phyloP scores from a whole-genome alignment of 352 stramenopile genomes.

The Globisporangium perplexum region DNA sequence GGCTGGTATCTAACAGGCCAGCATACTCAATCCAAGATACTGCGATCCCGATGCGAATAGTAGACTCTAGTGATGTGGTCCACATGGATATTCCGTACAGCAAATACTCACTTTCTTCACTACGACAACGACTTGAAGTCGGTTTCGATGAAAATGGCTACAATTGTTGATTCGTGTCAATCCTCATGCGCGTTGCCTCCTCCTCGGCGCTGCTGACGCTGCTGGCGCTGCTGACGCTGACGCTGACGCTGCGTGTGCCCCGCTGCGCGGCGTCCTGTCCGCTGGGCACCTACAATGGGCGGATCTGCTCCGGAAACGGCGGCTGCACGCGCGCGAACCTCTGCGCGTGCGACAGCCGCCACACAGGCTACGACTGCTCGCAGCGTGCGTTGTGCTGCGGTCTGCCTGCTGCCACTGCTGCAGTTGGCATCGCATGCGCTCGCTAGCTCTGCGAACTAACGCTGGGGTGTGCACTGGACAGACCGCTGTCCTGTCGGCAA shows the following conservation, averaged over 20 bases:
- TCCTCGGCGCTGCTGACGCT: too few relatives aligned
- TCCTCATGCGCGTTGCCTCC: too few relatives aligned
- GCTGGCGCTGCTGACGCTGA: slow-evolving; percentile 2
- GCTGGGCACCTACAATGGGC: slow-evolving; percentile 35
- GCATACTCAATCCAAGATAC: too few relatives aligned
- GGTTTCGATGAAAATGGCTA: slow-evolving; percentile 7
- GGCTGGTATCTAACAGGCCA: too few relatives aligned
- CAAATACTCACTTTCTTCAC: too few relatives aligned
- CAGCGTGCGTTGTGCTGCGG: slow-evolving; percentile 23
- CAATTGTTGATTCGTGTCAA: neutral
- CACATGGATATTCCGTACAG: too few relatives aligned
- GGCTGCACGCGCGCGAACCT: slow-evolving; percentile 37
- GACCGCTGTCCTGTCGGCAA: slow-evolving; percentile 38
- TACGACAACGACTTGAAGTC: too few relatives aligned
- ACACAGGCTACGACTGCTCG: slow-evolving; percentile 59
- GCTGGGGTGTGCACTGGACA: slow-evolving; percentile 2
- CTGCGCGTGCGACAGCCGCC: slow-evolving; percentile 46
- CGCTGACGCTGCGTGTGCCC: neutral
- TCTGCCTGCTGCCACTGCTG: neutral
- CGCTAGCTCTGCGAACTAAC: neutral
- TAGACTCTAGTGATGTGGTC: too few relatives aligned
- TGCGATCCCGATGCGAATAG: too few relatives aligned
- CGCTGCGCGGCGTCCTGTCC: slow-evolving; percentile 24
- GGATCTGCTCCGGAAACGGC: slow-evolving; percentile 57
- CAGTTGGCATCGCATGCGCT: neutral